Base-by-base conservation (phyloP, 345 rosid species). In the Pugionium cornutum region DNA sequence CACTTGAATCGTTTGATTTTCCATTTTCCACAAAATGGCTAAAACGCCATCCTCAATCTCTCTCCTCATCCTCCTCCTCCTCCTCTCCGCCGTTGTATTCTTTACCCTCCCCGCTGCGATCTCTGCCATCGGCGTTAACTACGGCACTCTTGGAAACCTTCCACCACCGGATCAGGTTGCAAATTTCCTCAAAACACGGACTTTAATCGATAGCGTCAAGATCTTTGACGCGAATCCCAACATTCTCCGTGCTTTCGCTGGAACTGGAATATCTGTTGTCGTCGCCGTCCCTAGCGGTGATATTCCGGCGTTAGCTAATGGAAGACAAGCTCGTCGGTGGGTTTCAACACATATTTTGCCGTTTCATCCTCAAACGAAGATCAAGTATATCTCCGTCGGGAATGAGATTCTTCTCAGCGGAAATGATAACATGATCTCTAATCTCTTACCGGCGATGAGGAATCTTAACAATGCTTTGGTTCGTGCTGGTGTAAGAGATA, bases 131-230 rank as follows among this genome's bases (percentile, higher is more conserved):
- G 97, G 97, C 0, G 80, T 90, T 4, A 90, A 90, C 85, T 90
- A 90, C 61, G 97, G 97, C 2, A 84, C 90, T 18, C 49, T 83
- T 2, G 89, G 81, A 4, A 87, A 90, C 82, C 97, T 90, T 26
- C 95, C 92, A 0, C 78, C 95, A 0, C 95, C 95, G 0, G 7
- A 81, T 1, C 63, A 83, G 49, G 95, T 90, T n/a, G 92, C 97
- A 8, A 78, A 82, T 59, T 87, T 90, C 78, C 36, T 86, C 35
- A 77, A 75, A 49, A 77, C 95, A 7, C 60, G 62, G 42, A 90
- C 97, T 2, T 77, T 63, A 27, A 83, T 90, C 45, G 84, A 88
- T 58, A 81, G 85, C 42, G 72, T 90, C 44, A 90, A 90, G 72
- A 77, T 90, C 58, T 90, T 86, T 28, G 81, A 90, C 71, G 62